A percentile compares a stretch with the other conserved stretches of the same genome.
These are phyloP conservation scores for Mycena sanguinolenta DNA, from an alignment of 768 basidiomycete species.

Conservation along the genomic window DNA sequence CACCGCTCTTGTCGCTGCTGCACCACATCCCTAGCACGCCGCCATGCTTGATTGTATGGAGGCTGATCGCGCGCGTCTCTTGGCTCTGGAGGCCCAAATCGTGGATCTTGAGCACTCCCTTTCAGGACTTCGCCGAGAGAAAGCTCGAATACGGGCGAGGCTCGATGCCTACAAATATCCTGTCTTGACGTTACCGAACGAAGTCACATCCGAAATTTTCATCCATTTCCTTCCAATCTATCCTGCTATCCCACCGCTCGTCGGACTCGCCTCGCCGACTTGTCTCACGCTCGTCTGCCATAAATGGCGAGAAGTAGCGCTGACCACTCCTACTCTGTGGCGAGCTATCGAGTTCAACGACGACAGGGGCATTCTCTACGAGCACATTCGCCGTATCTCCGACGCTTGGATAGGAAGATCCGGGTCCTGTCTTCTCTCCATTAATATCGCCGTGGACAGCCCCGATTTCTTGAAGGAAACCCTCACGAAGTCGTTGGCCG, in stretches of 20 bases:
- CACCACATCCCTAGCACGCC: too few species aligned
- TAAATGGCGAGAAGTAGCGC: background rate
- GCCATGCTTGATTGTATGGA: too few species aligned
- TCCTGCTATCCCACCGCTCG: background rate
- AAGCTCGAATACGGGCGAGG: background rate
- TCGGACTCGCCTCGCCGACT: background rate
- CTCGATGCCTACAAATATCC: constrained; percentile 11
- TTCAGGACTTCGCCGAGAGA: background rate
- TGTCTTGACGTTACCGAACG: constrained; percentile 3
- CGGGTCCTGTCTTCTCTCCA: background rate
- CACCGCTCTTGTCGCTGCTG: too few species aligned
- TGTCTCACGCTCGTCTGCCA: background rate
- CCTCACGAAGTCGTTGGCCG: too few species aligned
- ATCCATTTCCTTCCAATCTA: background rate
- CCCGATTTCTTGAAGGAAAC: background rate
- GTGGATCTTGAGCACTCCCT: background rate
- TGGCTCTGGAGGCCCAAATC: background rate
- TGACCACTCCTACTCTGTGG: background rate
- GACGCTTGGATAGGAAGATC: background rate
- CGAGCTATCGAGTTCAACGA: background rate
- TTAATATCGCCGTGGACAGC: background rate
- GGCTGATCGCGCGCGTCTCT: background rate
- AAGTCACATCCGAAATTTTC: constrained; percentile 5
- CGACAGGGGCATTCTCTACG: background rate
- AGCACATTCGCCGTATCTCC: too few species aligned